Evolutionary conservation across 163 green algal genomes (phyloP), one percentile per base, ranked within the genome.

Genomic region (Coccomyxa subellipsoidea): DNA sequence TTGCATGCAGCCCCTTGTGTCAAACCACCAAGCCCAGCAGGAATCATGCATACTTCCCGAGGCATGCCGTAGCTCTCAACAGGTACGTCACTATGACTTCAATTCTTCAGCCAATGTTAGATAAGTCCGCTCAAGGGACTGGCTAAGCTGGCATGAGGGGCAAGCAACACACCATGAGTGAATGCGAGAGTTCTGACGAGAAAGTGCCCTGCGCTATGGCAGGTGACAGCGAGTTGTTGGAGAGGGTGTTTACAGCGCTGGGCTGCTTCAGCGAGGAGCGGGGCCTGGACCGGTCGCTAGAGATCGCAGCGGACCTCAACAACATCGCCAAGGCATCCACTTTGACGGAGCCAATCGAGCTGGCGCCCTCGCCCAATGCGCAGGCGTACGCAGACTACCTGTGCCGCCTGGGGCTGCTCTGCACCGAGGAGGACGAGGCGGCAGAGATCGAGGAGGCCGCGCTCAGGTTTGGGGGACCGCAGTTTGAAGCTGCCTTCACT

Each of bases 231-330:
- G 70, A 27, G 70, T 39, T 9, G 31, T 9, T 38, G 70, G 27
- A n/a, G 1, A 66, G 39, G 29, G 80, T 47, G 7, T 84, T 80
- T 40, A 1, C 72, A 3, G 83, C 80, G 7, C 53, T 82, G 32
- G 75, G 53, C 29, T 80, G 76, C 34, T 84, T 84, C 73, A 39
- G 37, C 7, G 83, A 84, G 75, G 54, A 32, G 31, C 34, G 34
- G 71, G 82, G 82, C 9, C 70, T 86, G 40, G 78, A 86, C 47
- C 70, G 80, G 21, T 83, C 76, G 21, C 66, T 81, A 35, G 69
- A 83, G 70, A 82, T 87, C 47, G 76, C 80, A 6, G 59, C 66
- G 0, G 83, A 87, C 40, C 66, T 87, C 27, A 77, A 83, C 76
- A 82, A 47, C 76, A 69, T 87, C 15, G 83, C 77, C 29, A 77